Conservation (phyloP, 495 filamentous ascomycete species). For the Penicillium canariense region DNA sequence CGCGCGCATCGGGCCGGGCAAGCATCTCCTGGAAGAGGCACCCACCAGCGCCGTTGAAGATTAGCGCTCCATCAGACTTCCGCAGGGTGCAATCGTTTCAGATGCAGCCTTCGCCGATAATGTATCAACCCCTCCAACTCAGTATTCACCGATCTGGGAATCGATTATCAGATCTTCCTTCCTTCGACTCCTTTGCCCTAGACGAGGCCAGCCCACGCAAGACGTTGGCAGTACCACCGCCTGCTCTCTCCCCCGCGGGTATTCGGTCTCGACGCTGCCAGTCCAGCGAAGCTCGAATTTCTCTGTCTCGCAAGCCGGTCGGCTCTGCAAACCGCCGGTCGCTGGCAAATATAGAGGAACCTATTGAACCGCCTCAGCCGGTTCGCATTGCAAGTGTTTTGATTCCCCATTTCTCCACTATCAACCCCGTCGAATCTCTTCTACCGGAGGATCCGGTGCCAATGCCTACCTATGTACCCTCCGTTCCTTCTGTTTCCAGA, state of each 20-base stretch:
- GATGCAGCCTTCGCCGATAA: constrained; percentile 25
- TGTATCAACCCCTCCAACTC: constrained; percentile 71
- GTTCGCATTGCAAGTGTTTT: constrained; percentile 27
- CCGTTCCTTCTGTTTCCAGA: not conserved
- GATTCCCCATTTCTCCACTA: constrained; percentile 43
- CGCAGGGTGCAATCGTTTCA: constrained; percentile 43
- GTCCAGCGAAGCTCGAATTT: constrained; percentile 23
- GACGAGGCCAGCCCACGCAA: constrained; percentile 20
- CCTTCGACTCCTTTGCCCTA: constrained; percentile 38
- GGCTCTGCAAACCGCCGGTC: constrained; percentile 37
- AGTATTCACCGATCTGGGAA: constrained; percentile 68
- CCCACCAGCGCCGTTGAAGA: constrained; percentile 39
- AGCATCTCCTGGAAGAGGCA: constrained; percentile 51
- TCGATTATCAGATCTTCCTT: constrained; percentile 58
- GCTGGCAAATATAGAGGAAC: constrained; percentile 26
- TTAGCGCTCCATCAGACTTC: constrained; percentile 55
- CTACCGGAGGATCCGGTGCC: constrained; percentile 6
- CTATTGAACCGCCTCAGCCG: constrained; percentile 22
- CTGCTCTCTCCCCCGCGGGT: constrained; percentile 25
- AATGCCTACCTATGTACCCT: constrained; percentile 1
- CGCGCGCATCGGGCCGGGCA: constrained; percentile 50
- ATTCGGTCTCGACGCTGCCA: constrained; percentile 24
- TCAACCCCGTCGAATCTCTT: constrained; percentile 18
- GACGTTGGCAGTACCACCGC: constrained; percentile 29
- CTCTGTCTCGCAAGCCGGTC: constrained; percentile 42